A percentile compares a stretch with the other conserved stretches of the same genome.
Evolutionary conservation across 805 yeast genomes (phyloP).

Genomic region (Ogataea minuta): DNA sequence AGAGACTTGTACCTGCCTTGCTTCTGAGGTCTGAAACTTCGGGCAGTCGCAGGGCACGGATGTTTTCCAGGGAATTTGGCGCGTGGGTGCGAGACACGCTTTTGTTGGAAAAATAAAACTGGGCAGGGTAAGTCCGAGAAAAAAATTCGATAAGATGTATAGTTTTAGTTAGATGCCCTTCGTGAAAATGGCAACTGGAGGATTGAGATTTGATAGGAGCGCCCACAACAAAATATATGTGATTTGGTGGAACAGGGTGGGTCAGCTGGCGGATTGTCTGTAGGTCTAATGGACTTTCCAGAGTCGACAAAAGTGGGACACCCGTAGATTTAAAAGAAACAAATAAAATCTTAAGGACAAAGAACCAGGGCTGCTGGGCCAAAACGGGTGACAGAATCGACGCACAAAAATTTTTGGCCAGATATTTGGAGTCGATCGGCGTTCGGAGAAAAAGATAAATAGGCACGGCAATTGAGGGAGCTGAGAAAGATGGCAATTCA

Average conservation of each 20-base stretch:
- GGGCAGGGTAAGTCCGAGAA: conserved; percentile 6
- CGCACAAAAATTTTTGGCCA: conserved; percentile 2
- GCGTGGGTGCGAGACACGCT: conserved; percentile 11
- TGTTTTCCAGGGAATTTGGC: conserved; percentile 4
- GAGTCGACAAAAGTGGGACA: not conserved
- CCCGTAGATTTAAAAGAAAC: conserved; percentile 5
- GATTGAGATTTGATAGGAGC: not conserved
- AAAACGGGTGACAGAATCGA: conserved; percentile 7
- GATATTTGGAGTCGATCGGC: conserved; percentile 7
- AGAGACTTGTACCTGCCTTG: no score
- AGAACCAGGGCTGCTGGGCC: conserved; percentile 1
- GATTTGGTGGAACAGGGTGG: not conserved
- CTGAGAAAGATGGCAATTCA: conserved; percentile 62
- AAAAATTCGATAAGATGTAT: conserved; percentile 11
- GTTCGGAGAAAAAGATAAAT: not conserved
- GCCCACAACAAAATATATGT: not conserved
- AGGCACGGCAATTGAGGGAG: not conserved
- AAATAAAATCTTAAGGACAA: conserved; percentile 8
- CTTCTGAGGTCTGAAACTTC: no score
- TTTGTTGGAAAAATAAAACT: not conserved
- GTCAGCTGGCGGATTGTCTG: no score
- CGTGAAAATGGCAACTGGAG: conserved; percentile 5
- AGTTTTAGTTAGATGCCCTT: conserved; percentile 2
- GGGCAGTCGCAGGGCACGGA: conserved; percentile 2
- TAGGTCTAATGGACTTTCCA: no score